These are phyloP conservation scores for Alternaria sp. DNA, from an alignment of 2,329 filamentous ascomycete species.

Conservation along the genomic window DNA sequence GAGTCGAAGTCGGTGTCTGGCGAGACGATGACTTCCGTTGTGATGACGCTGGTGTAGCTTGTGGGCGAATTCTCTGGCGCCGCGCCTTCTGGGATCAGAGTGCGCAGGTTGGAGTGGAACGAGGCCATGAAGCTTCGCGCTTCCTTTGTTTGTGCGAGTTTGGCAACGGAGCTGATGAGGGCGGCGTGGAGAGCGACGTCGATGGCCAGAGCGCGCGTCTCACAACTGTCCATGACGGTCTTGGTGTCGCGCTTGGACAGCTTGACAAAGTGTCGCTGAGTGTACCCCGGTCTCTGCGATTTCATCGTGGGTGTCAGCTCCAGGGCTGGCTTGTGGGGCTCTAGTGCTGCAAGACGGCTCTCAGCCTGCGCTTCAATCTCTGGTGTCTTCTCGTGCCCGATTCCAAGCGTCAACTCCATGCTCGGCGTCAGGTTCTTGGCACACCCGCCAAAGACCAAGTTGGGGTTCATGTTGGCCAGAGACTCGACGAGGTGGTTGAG, in stretches of 20 bases:
- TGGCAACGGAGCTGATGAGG: constrained; percentile 21
- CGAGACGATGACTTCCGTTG: constrained; percentile 27
- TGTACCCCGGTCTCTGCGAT: constrained; percentile 12
- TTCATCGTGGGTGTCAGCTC: constrained; percentile 21
- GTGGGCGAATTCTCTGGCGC: constrained; percentile 24
- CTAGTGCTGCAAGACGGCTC: constrained; percentile 23
- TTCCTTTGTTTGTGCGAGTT: constrained; percentile 19
- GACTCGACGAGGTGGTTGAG: constrained; percentile 29
- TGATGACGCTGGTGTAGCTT: constrained; percentile 27
- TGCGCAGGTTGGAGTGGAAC: constrained; percentile 31
- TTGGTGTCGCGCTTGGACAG: constrained; percentile 16
- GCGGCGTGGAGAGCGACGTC: constrained; percentile 23
- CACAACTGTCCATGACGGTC: constrained; percentile 16
- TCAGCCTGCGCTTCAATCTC: constrained; percentile 22
- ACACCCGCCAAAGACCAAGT: constrained; percentile 28
- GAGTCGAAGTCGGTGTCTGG: constrained; percentile 18
- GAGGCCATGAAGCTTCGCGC: constrained; percentile 30
- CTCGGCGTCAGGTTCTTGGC: constrained; percentile 32
- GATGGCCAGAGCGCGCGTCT: constrained; percentile 11
- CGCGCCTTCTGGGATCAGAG: constrained; percentile 23
- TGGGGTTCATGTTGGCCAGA: constrained; percentile 21
- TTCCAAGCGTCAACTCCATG: constrained; percentile 27
- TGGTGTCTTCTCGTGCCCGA: constrained; percentile 20
- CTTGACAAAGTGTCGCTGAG: constrained; percentile 8
- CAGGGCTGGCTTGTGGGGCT: constrained; percentile 27